Evolutionary conservation across 2,329 filamentous ascomycete species (phyloP).

Genomic region (Aureobasidium melanogenum): DNA sequence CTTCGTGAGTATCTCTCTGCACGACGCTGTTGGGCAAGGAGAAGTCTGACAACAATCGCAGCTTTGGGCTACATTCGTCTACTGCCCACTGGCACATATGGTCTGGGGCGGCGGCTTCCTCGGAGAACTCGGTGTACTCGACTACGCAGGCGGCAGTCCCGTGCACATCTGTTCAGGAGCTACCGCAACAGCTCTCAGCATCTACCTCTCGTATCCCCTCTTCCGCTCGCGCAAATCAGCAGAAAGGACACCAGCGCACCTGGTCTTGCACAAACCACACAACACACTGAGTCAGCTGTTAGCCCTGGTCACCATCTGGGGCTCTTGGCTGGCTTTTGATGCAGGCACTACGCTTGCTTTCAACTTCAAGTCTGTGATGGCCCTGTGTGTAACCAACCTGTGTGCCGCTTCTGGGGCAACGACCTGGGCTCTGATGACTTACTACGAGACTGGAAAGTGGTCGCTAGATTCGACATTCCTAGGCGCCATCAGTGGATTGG

Average conservation of each 20-base stretch:
- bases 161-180: constrained; percentile 38
- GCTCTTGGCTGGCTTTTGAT: constrained; percentile 44
- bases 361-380: constrained; percentile 44
- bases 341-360: constrained; percentile 41
- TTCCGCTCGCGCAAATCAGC: constrained; percentile 38
- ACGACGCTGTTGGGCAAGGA: no score
- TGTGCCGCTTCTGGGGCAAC: constrained; percentile 40
- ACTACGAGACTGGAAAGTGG: constrained; percentile 35
- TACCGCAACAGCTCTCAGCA: constrained; percentile 35
- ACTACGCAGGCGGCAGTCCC: constrained; percentile 39
- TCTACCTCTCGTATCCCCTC: constrained; percentile 43
- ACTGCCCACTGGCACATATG: constrained; percentile 41
- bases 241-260: constrained; percentile 37
- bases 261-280: constrained; percentile 39
- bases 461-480: constrained; percentile 44
- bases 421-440: constrained; percentile 40
- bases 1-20: constrained; percentile 20
- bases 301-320: constrained; percentile 43
- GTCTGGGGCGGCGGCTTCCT: constrained; percentile 40
- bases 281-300: constrained; percentile 42
- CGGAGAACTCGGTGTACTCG: constrained; percentile 36
- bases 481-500: constrained; percentile 44
- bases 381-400: constrained; percentile 41
- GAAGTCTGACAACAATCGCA: neutral
- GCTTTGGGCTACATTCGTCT: constrained; percentile 43